Conservation (phyloP, 805 yeast species). For the Myxozyma udenii region DNA sequence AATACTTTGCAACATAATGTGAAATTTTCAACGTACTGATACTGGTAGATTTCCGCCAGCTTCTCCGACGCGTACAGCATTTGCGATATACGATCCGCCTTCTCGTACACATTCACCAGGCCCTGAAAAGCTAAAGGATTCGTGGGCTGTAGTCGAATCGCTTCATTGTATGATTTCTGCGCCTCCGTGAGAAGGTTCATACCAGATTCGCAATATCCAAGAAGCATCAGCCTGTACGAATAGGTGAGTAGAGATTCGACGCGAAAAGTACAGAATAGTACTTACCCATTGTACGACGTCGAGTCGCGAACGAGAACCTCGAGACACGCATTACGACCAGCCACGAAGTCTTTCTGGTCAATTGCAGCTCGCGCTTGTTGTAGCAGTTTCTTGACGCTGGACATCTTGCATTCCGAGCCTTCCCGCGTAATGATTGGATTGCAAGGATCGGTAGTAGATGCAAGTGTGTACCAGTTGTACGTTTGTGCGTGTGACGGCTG, state of each 20-base stretch:
- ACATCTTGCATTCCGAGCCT: constrained; percentile 1
- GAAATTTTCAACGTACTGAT: constrained; percentile 9
- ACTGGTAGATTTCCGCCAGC: constrained; percentile 27
- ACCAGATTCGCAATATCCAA: constrained; percentile 22
- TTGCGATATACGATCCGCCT: constrained; percentile 21
- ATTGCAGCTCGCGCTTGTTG: constrained; percentile 34
- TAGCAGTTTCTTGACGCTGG: constrained; percentile 16
- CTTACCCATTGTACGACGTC: constrained; percentile 59
- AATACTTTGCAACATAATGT: background rate
- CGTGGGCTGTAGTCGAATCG: constrained; percentile 44
- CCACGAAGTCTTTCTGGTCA: constrained; percentile 55
- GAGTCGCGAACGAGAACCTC: constrained; percentile 57
- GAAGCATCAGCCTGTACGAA: constrained; percentile 15
- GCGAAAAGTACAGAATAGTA: too few relatives aligned
- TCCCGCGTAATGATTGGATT: too few relatives aligned
- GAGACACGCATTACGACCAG: constrained; percentile 55
- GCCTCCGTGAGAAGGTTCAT: constrained; percentile 46
- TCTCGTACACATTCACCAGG: constrained; percentile 40
- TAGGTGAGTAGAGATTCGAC: too few relatives aligned
- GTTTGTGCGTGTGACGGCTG: too few relatives aligned
- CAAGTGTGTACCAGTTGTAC: too few relatives aligned
- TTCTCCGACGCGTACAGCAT: constrained; percentile 30
- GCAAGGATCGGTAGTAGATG: too few relatives aligned
- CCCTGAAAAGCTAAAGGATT: constrained; percentile 82
- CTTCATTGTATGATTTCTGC: constrained; percentile 45